phyloP scores from a whole-genome alignment of 2,329 filamentous ascomycete genomes.

The Xylariaceae sp. region DNA sequence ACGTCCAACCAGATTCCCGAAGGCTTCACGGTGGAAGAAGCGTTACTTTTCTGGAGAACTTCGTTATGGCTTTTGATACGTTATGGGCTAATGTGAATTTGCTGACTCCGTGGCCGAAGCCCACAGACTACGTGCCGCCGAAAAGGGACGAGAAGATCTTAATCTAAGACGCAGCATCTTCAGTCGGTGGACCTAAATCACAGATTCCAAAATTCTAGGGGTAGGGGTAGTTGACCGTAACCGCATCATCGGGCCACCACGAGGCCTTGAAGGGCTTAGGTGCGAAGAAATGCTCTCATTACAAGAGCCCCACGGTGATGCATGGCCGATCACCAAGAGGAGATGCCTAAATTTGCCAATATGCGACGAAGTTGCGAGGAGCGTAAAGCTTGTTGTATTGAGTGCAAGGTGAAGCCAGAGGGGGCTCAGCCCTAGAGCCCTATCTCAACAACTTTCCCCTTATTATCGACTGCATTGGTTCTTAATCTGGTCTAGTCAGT shows the following conservation, averaged over 20 bases:
- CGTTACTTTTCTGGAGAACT: conserved; percentile 56
- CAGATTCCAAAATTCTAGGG: conserved; percentile 57
- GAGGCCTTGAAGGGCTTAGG: conserved; percentile 47
- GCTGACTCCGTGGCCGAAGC: conserved; percentile 60
- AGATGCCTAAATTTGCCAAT: no score
- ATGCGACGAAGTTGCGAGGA: no score
- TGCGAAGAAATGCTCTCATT: conserved; percentile 52
- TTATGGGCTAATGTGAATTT: conserved; percentile 54
- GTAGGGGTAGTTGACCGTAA: conserved; percentile 53
- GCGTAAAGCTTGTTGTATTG: no score
- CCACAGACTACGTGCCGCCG: conserved; percentile 42
- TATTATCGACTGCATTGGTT: conserved; percentile 60
- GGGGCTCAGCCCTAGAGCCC: no score
- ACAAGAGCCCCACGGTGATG: conserved; percentile 42
- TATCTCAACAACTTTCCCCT: conserved; percentile 46
- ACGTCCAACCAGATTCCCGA: conserved; percentile 25
- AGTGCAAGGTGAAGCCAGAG: no score
- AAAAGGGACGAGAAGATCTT: conserved; percentile 45
- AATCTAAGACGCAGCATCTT: conserved; percentile 56
- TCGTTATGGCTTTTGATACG: conserved; percentile 63
- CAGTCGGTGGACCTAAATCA: conserved; percentile 53
- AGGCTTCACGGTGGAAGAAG: conserved; percentile 28
- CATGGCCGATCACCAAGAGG: conserved; percentile 30
- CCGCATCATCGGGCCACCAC: conserved; percentile 50
- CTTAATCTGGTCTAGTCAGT: conserved; percentile 47